Evolutionary conservation across 2,329 filamentous ascomycete species (phyloP), one percentile per base, ranked within the genome.

Genomic region (Trichoderma atroviride): DNA sequence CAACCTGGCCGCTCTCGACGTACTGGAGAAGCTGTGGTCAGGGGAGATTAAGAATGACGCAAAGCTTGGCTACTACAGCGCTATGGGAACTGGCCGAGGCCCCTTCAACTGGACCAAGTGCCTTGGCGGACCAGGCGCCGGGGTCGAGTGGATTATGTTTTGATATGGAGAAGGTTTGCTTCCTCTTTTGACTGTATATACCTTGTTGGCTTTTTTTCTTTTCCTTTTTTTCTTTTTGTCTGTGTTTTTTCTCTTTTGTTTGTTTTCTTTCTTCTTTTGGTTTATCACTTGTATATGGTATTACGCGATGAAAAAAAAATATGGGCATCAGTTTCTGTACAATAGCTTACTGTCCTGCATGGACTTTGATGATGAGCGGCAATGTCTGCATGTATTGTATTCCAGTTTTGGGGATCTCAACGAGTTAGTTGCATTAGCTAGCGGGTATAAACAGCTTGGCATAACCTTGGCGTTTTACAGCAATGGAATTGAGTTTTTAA

Each of bases 1-100:
- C 81, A 97, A 97, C 78, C 86, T 96, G 52, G 91, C 92, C 7
- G 93, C 92, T 9, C 85, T 97, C 31, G 92, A 96, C 75, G 89
- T 97, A 4, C 81, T 97, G 53, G 94, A 97, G 83, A 89, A 90
- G 75, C 86, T 97, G 19, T 97, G 95, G 94, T 84, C 84, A 14
- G 86, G 85, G 61, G 86, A 88, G 61, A 79, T 77, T 73, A 75
- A 80, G 69, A 80, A 81, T 55, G 79, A 81, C 33, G 35, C 53
- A 7, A 78, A 80, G 63, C 74, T 76, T 59, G 72, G 76, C 75
- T 81, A 62, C 37, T 62, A 69, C 50, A 50, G 59, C 24, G 63
- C 63, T 13, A 58, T 50, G 55, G 79, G 78, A 58, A 78, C 77
- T 68, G 79, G 81, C 68, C 80, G 83, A 61, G 84, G 85, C 53